These are phyloP conservation scores for Mycena galopus DNA, from an alignment of 768 basidiomycete genomes.

Conservation along the genomic window DNA sequence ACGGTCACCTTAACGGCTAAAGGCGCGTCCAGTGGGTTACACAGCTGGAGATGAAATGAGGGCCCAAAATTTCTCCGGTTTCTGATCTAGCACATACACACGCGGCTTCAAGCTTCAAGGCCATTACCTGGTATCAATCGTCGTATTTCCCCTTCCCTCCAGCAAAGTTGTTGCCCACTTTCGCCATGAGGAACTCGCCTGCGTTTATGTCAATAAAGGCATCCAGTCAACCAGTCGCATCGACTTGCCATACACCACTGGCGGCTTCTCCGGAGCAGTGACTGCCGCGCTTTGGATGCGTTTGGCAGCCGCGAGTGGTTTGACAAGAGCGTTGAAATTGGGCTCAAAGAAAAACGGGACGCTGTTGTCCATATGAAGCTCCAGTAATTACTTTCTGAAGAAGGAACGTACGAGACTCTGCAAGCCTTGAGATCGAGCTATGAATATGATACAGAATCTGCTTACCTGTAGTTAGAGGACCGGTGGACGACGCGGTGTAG, in stretches of 20 bases:
- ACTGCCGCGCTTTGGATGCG: slow-evolving; percentile 53
- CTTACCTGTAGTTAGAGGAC: slow-evolving; percentile 75
- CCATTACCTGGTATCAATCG: slow-evolving; percentile 12
- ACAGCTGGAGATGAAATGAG: not conserved
- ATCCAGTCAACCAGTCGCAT: not conserved
- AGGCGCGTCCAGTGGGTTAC: not conserved
- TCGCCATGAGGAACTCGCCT: slow-evolving; percentile 77
- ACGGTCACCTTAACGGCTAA: too few species aligned
- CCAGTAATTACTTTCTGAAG: not conserved
- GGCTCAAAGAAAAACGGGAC: slow-evolving; percentile 97
- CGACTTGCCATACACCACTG: slow-evolving; percentile 70
- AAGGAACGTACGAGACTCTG: slow-evolving; percentile 77
- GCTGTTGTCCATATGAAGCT: slow-evolving; percentile 51
- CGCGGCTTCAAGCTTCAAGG: not conserved
- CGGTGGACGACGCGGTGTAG: slow-evolving; percentile 91
- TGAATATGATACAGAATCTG: slow-evolving; percentile 10
- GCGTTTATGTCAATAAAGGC: not conserved
- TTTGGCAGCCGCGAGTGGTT: slow-evolving; percentile 72
- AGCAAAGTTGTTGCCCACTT: slow-evolving; percentile 83
- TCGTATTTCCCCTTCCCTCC: slow-evolving; percentile 56
- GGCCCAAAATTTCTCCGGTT: too few species aligned
- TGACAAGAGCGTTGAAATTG: slow-evolving; percentile 79
- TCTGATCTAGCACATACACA: not conserved
- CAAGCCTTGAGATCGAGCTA: not conserved
- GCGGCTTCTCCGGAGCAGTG: slow-evolving; percentile 43